Percentiles rank a stretch among this genome's conserved stretches.
Conservation (phyloP, 2,329 filamentous ascomycete genomes). For the Mycosphaerella sp. region DNA sequence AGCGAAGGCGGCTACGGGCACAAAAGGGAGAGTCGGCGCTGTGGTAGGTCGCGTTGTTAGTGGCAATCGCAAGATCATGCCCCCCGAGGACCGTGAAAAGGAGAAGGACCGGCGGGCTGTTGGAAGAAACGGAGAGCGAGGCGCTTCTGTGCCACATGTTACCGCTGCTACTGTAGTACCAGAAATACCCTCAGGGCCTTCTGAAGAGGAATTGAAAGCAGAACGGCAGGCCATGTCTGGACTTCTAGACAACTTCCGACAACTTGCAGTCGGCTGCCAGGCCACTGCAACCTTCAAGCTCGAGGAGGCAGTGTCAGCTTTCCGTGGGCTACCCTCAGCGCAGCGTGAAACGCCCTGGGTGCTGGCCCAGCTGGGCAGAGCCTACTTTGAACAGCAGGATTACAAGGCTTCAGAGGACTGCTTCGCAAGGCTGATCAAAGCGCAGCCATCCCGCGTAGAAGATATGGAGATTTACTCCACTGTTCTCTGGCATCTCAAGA, state of each 20-base stretch:
- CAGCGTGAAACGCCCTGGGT: constrained; percentile 94
- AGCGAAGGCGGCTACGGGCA: constrained; percentile 62
- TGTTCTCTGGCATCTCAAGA: constrained; percentile 95
- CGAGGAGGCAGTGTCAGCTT: constrained; percentile 66
- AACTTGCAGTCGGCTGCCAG: constrained; percentile 74
- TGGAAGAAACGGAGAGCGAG: constrained; percentile 45
- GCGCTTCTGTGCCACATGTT: constrained; percentile 40
- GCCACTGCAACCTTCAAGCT: constrained; percentile 73
- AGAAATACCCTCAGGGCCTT: constrained; percentile 18
- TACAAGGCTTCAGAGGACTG: constrained; percentile 82
- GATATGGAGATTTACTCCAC: constrained; percentile 99
- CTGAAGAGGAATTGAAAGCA: constrained; percentile 22
- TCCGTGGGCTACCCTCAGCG: constrained; percentile 60
- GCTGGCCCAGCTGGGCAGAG: constrained; percentile 79
- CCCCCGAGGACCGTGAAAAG: constrained; percentile 49
- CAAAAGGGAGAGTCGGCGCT: constrained; percentile 59
- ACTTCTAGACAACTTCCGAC: constrained; percentile 73
- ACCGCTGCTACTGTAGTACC: constrained; percentile 20
- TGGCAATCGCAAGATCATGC: constrained; percentile 66
- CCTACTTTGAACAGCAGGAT: constrained; percentile 81
- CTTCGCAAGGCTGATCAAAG: constrained; percentile 70
- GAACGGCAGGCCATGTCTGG: constrained; percentile 67
- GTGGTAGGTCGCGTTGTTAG: constrained; percentile 82
- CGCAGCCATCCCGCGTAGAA: constrained; percentile 75
- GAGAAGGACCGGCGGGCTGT: constrained; percentile 53